Evolutionary conservation across 148 eudicot species (phyloP), one percentile per base, ranked within the genome.

Genomic region (Silene conica): DNA sequence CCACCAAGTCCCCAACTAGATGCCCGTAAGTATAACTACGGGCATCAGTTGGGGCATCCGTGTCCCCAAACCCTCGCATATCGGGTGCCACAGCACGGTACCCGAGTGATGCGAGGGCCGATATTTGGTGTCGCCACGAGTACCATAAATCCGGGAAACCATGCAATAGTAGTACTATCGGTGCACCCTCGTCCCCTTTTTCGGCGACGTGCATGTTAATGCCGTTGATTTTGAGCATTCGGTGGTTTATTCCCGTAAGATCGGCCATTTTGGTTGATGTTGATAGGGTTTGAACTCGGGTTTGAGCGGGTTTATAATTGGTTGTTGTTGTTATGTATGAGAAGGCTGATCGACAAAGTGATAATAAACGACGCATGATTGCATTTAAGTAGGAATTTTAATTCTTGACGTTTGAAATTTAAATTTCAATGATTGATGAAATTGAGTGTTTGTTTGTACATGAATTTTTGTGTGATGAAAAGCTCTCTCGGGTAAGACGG

Each of bases 91-190:
- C 82, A 3, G 84, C 78, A 19, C 79, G 88, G 82, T 84, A 89
- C 46, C 89, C 89, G 6, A 45, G 69, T 72, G 87, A 72, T 0
- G 93, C 80, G 20, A 89, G 83, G 45, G 67, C 78, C 22, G 72
- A 72, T 73, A 89, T 79, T 79, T 87, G 93, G 84, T 87, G 90
- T 46, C 90, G 82, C 89, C 93, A 87, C 0, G 88, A 65, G 84
- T 84, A 87, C 93, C 93, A 89, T 73, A 85, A 85, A 58, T 87
- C 87, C 0, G 89, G 90, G 73, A 89, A 89, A 58, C 91, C 89
- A 70, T 87, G 93, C 74, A 89, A 73, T 84, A 87, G 74, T 6
- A 87, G 84, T 18, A 87, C 76, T 20, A 85, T 56, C 0, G 87
- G 86, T 52, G 72, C 55, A 9, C 41, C 71, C 55, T 86, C 87